Conservation (phyloP, 164 flowering plant species). For the Chimonanthus praecox region DNA sequence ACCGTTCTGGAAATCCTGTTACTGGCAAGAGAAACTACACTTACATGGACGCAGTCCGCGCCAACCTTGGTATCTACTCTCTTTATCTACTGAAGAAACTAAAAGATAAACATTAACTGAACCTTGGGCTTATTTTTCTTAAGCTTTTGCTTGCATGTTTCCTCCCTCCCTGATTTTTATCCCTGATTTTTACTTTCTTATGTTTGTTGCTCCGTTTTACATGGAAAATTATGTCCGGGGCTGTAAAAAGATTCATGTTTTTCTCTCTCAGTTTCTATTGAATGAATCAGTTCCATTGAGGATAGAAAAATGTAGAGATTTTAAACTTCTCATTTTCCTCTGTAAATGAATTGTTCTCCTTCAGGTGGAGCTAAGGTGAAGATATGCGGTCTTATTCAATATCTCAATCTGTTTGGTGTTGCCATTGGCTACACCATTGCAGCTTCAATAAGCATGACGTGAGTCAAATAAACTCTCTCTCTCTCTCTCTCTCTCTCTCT, state of each 20-base stretch:
- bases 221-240: too few species aligned
- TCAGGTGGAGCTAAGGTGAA: slow-evolving; percentile 38
- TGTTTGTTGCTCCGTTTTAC: too few species aligned
- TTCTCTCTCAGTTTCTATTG: too few species aligned
- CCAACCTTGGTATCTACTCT: slow-evolving; percentile 39
- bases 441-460: slow-evolving; percentile 71
- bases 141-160: not conserved
- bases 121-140: not conserved
- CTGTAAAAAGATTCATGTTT: too few species aligned
- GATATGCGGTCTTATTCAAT: slow-evolving; percentile 56
- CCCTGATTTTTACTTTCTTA: too few species aligned
- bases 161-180: not conserved
- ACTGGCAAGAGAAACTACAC: slow-evolving; percentile 55
- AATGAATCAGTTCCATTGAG: too few species aligned
- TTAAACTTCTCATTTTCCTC: not conserved
- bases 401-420: slow-evolving; percentile 49
- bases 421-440: slow-evolving; percentile 76
- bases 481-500: not conserved
- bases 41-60: slow-evolving; percentile 53
- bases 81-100: not conserved
- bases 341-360: not conserved
- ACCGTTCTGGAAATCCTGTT: slow-evolving; percentile 41
- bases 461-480: slow-evolving; percentile 11
- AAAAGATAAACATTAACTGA: not conserved
- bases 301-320: not conserved